Base-by-base conservation (phyloP, 306 rosid species). In the Chamaecrista fasciculata region DNA sequence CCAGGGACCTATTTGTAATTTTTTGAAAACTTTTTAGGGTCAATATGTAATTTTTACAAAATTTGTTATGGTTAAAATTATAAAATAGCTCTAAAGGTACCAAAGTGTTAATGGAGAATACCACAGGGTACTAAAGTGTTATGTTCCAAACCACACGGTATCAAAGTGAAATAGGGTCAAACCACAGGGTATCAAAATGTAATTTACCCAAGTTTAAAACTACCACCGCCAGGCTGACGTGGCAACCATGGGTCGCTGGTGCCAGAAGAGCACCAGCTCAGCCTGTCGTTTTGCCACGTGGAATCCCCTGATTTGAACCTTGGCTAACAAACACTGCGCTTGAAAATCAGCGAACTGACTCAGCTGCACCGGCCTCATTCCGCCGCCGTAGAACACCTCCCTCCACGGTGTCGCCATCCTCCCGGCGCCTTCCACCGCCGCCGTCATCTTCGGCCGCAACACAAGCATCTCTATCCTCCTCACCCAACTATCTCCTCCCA, bases 211-310 rank as follows among this genome's bases (percentile, higher is more conserved):
- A n/a, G n/a, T n/a, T n/a, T n/a, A n/a, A n/a, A n/a, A n/a, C 80
- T 87, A 89, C 66, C 90, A 87, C 47, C 88, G 80, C 96, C 98
- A 92, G 0, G 95, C 96, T 15, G 98, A 90, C 34, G 88, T 90
- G 83, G 96, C 72, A 34, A 90, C 91, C 60, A 92, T 82, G 78
- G 96, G 79, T 72, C 88, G 75, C 7, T 86, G 86, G 7, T 90
- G 98, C 96, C 93, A 90, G 66, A 87, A 87, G 24, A 92, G 96
- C 80, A 89, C 92, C 87, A 92, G 34, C 91, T 89, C 98, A 4
- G 93, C 88, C 48, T 90, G 93, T 0, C 91, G 87, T 61, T 84
- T 92, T 8, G 78, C 96, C 84, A 90, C 88, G 70, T 87, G 96
- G 83, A 92, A 92, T 1, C 98, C 98, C 59, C 91, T 77, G 19